A percentile compares a stretch with the other conserved stretches of the same genome.
Evolutionary conservation across 2,329 filamentous ascomycete genomes (phyloP).

Genomic region (Alternaria sp.): DNA sequence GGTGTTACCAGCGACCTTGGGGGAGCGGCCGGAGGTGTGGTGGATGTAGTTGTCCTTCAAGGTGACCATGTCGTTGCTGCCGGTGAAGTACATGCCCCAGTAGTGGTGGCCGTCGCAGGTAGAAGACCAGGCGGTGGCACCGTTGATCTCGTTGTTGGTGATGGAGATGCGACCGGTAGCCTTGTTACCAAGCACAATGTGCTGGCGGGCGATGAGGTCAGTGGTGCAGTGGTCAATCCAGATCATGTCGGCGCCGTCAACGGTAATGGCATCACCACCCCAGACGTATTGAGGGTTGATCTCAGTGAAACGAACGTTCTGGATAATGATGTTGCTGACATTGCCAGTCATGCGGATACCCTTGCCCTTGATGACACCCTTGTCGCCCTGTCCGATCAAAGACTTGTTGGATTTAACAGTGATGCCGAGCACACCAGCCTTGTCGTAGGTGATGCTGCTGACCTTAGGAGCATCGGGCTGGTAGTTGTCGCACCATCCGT

Average conservation of each 20-base stretch:
- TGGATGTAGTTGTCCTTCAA: conserved; percentile 69
- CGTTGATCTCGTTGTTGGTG: conserved; percentile 68
- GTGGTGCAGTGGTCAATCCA: conserved; percentile 54
- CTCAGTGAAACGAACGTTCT: conserved; percentile 56
- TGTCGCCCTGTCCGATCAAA: conserved; percentile 62
- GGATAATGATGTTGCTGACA: conserved; percentile 64
- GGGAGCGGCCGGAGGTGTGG: conserved; percentile 65
- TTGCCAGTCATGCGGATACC: conserved; percentile 57
- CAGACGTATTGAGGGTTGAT: conserved; percentile 50
- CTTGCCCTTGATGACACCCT: conserved; percentile 66
- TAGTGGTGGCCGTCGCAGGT: conserved; percentile 67
- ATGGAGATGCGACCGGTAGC: conserved; percentile 66
- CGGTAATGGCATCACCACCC: conserved; percentile 49
- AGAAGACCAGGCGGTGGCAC: conserved; percentile 62
- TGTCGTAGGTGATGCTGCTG: conserved; percentile 59
- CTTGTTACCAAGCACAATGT: conserved; percentile 65
- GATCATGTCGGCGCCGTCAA: conserved; percentile 39
- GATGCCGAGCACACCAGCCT: conserved; percentile 62
- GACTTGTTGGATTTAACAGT: conserved; percentile 66
- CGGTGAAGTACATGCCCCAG: conserved; percentile 67
- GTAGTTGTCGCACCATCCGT: conserved; percentile 67
- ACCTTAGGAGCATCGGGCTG: conserved; percentile 60
- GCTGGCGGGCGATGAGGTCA: conserved; percentile 66
- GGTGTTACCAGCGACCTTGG: conserved; percentile 65
- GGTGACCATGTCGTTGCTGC: conserved; percentile 65